phyloP scores from a whole-genome alignment of 495 filamentous ascomycete genomes.

The Penicillium canescens region DNA sequence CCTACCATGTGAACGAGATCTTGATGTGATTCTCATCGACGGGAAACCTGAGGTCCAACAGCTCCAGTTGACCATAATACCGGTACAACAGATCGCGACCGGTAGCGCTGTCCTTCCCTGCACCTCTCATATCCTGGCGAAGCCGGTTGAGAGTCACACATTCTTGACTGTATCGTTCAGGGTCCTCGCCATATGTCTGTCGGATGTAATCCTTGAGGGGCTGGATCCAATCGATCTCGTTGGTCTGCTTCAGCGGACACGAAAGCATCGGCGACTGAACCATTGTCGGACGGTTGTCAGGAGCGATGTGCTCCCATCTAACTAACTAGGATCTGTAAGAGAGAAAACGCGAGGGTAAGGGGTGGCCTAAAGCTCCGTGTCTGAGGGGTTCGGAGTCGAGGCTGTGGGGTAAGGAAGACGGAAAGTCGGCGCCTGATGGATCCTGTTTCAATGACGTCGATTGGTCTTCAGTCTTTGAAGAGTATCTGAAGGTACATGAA shows the following conservation, averaged over 20 bases:
- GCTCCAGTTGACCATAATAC: constrained; percentile 96
- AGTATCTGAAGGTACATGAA: not conserved
- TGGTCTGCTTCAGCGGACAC: constrained; percentile 93
- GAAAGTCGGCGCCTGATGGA: constrained; percentile 22
- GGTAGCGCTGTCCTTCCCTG: constrained; percentile 93
- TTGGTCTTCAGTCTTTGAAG: not conserved
- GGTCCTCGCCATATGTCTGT: constrained; percentile 92
- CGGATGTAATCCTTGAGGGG: constrained; percentile 94
- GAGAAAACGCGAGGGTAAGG: constrained; percentile 10
- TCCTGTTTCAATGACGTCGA: constrained; percentile 27
- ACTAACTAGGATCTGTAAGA: constrained; percentile 7
- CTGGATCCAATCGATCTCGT: constrained; percentile 97
- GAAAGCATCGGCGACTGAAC: constrained; percentile 89
- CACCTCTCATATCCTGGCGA: constrained; percentile 97
- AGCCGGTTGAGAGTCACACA: constrained; percentile 95
- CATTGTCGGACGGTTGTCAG: constrained; percentile 50
- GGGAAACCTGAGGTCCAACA: constrained; percentile 91
- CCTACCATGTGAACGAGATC: constrained; percentile 95
- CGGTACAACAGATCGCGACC: constrained; percentile 92
- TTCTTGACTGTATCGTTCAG: constrained; percentile 91
- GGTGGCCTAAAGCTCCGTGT: constrained; percentile 10
- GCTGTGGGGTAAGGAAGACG: constrained; percentile 31
- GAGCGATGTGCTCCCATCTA: constrained; percentile 47
- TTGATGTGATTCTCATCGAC: constrained; percentile 99
- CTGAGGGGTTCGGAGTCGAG: constrained; percentile 20